phyloP scores from a whole-genome alignment of 176 grass and related monocot species.

The Dendrocalamus sinicus region DNA sequence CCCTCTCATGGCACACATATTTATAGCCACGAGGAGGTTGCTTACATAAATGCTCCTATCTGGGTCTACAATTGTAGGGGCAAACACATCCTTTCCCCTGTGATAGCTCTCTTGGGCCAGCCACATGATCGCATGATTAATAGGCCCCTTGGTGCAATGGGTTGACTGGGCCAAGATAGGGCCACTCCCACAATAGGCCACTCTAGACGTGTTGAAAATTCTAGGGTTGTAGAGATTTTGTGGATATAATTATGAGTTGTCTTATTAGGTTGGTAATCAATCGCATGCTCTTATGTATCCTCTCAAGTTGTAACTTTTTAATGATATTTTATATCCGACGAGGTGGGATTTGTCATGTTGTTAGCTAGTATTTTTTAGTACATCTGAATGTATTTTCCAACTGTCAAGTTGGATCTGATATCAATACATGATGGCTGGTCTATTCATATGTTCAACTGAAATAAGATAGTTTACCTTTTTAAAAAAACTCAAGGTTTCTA shows the following conservation, averaged over 20 bases:
- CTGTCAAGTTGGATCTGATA: neutral
- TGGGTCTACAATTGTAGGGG: too few species aligned
- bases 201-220: neutral
- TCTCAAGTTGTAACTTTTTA: neutral
- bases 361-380: neutral
- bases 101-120: too few species aligned
- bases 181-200: neutral
- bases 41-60: too few species aligned
- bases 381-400: neutral
- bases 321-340: neutral
- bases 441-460: neutral
- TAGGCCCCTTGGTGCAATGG: too few species aligned
- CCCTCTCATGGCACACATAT: too few species aligned
- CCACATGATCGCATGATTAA: too few species aligned
- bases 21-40: too few species aligned
- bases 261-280: neutral
- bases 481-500: neutral
- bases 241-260: conserved; percentile 27
- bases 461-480: neutral
- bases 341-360: neutral
- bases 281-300: neutral
- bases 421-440: neutral
- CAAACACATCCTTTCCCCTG: too few species aligned
- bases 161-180: too few species aligned
- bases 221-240: conserved; percentile 29